Base-by-base conservation (phyloP, 1,139 yeast species). In the Komagataea norvegica region DNA sequence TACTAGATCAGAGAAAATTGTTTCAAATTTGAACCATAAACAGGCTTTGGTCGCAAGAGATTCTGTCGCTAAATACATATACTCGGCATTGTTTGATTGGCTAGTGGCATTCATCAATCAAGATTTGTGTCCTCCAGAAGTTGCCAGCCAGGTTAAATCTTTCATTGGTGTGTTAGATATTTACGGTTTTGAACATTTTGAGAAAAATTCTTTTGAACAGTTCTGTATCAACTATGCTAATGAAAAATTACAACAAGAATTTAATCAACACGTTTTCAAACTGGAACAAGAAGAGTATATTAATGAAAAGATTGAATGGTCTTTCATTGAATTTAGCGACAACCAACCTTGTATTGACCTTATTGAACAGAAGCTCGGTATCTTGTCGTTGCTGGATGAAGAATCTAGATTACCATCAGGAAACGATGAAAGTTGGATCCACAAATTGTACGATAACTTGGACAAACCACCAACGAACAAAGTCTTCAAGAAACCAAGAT, bases 151-250 rank as follows among this genome's bases (percentile, higher is more conserved):
- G 10, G 74, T 83, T 40, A 67, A 73, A 41, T 75, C 88, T 2
- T 91, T 91, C 53, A 91, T 91, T 57, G 99, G 99, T 60, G 98
- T 91, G 22, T 72, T 91, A 56, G 99, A 91, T 78, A 91, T 91
- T 53, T 89, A 89, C 59, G 98, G 98, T 29, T 91, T 91, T 60
- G 98, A 91, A 62, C 96, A 89, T 65, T 91, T 91, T 60, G 89
- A 87, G 54, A 79, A 74, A 55, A 91, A 91, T 62, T 88, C 96
- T 7, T 91, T 91, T 55, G 98, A 91, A 64, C 98, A 91, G 60
- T 89, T 91, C 63, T 91, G 98, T 66, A 91, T 91, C 64, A 91
- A 91, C 60, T 91, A 91, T 61, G 97, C 98, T 36, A 91, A 91
- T 62, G 98, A 91, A 66, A 91, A 91, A 64, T 72, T 91, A 52